These are phyloP conservation scores for Chalciporus sp. DNA, from an alignment of 1,284 basidiomycete species.

Conservation along the genomic window DNA sequence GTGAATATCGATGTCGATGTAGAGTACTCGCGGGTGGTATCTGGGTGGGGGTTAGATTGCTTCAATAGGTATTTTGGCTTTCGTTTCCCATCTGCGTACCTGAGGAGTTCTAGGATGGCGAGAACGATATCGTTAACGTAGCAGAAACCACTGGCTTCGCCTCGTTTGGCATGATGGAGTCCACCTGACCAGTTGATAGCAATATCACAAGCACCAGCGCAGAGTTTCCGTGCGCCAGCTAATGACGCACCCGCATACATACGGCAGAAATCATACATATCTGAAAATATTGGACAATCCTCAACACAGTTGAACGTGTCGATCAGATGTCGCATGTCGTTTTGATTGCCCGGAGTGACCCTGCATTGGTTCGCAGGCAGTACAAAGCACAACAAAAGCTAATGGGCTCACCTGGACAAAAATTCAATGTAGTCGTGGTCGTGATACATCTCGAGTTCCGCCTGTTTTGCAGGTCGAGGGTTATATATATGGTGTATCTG, in stretches of 20 bases:
- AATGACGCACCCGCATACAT: constrained; percentile 93
- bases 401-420: constrained; percentile 69
- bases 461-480: constrained; percentile 85
- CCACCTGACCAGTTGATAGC: constrained; percentile 98
- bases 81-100: constrained; percentile 49
- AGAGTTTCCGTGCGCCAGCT: constrained; percentile 86
- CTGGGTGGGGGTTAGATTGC: constrained; percentile 41
- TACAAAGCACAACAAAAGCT: not conserved
- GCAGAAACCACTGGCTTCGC: constrained; percentile 95
- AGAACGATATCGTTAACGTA: constrained; percentile 97
- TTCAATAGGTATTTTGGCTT: not conserved
- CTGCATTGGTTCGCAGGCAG: constrained; percentile 39
- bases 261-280: constrained; percentile 90
- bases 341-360: constrained; percentile 82
- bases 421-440: constrained; percentile 96
- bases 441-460: constrained; percentile 91
- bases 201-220: constrained; percentile 88
- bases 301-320: constrained; percentile 89
- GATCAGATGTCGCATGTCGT: constrained; percentile 71
- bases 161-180: constrained; percentile 93
- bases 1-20: constrained; percentile 97
- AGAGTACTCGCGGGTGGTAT: constrained; percentile 88
- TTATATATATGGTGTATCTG: constrained; percentile 92
- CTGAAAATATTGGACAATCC: constrained; percentile 92
- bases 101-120: constrained; percentile 88